Evolutionary conservation across 2,329 filamentous ascomycete genomes (phyloP).

Genomic region (Podosphaera fusca): DNA sequence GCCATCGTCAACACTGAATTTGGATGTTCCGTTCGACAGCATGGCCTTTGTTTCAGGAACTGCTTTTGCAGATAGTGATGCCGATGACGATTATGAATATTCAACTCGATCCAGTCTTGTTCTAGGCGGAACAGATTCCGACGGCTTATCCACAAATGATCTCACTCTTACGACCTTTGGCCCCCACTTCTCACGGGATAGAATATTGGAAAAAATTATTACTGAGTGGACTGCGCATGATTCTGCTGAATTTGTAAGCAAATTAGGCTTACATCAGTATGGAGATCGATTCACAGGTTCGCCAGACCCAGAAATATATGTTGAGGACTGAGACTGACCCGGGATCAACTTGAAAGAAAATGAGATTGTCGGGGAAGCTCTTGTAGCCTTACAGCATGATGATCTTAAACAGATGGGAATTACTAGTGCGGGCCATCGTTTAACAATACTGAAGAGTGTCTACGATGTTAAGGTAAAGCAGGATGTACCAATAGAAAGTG

Average conservation of each 20-base stretch:
- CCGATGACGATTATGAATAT: slow-evolving; percentile 65
- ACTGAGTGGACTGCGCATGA: slow-evolving; percentile 68
- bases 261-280: slow-evolving; percentile 63
- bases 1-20: background rate
- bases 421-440: slow-evolving; percentile 71
- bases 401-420: slow-evolving; percentile 93
- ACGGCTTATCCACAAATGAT: slow-evolving; percentile 39
- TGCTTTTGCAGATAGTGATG: slow-evolving; percentile 57
- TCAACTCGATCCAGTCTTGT: slow-evolving; percentile 44
- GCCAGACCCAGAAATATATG: slow-evolving; percentile 13
- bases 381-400: slow-evolving; percentile 73
- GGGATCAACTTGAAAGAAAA: slow-evolving; percentile 43
- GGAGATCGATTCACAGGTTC: slow-evolving; percentile 61
- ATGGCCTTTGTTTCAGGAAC: slow-evolving; percentile 40
- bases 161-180: slow-evolving; percentile 63
- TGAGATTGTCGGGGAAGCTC: slow-evolving; percentile 75
- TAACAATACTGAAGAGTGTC: slow-evolving; percentile 86
- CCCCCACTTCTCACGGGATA: slow-evolving; percentile 38
- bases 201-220: slow-evolving; percentile 51
- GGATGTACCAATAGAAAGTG: slow-evolving; percentile 71
- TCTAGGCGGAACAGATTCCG: slow-evolving; percentile 44
- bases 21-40: slow-evolving; percentile 3
- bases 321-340: slow-evolving; percentile 11
- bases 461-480: slow-evolving; percentile 93
- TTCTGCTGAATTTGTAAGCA: slow-evolving; percentile 68